These are phyloP conservation scores for Ascosphaera pollenicola DNA, from an alignment of 2,329 filamentous ascomycete species.

Conservation along the genomic window DNA sequence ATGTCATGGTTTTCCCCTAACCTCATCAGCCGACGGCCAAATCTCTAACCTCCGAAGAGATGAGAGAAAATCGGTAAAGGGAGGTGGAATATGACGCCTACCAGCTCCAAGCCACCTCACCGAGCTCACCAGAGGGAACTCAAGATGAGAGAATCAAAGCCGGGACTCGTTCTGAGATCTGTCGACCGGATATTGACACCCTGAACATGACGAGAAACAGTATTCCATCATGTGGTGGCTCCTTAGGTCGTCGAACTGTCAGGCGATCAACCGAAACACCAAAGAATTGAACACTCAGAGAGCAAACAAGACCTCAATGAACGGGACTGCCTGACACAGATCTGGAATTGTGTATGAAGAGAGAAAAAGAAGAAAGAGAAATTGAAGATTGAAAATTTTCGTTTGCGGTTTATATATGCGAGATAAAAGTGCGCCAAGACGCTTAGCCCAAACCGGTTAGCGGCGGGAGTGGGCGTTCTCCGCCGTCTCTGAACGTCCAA, in stretches of 20 bases:
- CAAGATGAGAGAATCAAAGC: constrained; percentile 32
- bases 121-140: constrained; percentile 52
- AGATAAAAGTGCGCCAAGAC: background rate
- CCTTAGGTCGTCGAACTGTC: constrained; percentile 73
- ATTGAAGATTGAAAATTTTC: background rate
- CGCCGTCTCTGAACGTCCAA: no score
- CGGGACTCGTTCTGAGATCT: constrained; percentile 62
- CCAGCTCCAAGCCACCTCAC: constrained; percentile 28
- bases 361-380: constrained; percentile 12
- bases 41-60: constrained; percentile 1
- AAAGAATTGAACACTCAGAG: constrained; percentile 21
- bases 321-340: constrained; percentile 73
- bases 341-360: constrained; percentile 30
- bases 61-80: constrained; percentile 43
- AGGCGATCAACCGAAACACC: constrained; percentile 55
- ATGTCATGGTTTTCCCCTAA: constrained; percentile 71
- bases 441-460: background rate
- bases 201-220: constrained; percentile 26
- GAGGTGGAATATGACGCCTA: constrained; percentile 73
- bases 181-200: constrained; percentile 88
- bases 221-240: constrained; percentile 34
- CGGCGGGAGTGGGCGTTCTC: background rate
- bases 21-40: constrained; percentile 69
- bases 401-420: background rate
- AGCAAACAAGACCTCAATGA: constrained; percentile 11